Conservation (phyloP, 495 filamentous ascomycete genomes). For the Penicillium ucsense region DNA sequence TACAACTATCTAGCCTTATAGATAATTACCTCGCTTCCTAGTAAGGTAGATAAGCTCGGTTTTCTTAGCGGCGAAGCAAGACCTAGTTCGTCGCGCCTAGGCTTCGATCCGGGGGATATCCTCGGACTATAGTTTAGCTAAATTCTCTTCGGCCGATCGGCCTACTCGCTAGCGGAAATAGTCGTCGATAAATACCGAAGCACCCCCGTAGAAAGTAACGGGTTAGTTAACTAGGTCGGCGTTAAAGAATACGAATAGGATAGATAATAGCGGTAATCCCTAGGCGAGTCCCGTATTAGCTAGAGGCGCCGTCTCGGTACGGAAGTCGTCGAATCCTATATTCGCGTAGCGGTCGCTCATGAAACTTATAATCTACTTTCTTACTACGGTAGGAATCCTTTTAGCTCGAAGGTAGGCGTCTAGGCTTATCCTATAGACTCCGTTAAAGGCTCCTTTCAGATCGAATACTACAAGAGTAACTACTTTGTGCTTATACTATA, state of each 20-base stretch:
- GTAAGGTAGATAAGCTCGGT: constrained; percentile 19
- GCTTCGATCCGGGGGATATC: constrained; percentile 10
- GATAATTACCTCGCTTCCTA: constrained; percentile 3
- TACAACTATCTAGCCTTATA: not conserved
- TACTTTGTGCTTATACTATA: constrained; percentile 11
- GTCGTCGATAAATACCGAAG: constrained; percentile 17
- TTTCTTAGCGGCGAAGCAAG: constrained; percentile 14
- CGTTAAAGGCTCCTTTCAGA: constrained; percentile 23
- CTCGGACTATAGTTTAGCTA: constrained; percentile 4
- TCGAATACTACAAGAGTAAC: constrained; percentile 17
- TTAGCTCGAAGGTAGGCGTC: constrained; percentile 8
- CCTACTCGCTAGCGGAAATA: constrained; percentile 14
- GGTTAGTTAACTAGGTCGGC: constrained; percentile 15
- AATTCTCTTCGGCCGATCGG: constrained; percentile 10
- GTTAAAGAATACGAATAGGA: constrained; percentile 23
- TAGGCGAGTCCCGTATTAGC: constrained; percentile 8
- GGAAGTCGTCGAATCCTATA: constrained; percentile 19
- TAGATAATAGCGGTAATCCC: constrained; percentile 17
- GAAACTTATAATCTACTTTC: constrained; percentile 18
- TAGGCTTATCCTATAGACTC: constrained; percentile 17
- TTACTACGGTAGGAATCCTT: constrained; percentile 8
- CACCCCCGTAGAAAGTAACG: constrained; percentile 9
- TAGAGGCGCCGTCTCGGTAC: not conserved
- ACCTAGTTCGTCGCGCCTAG: constrained; percentile 9
- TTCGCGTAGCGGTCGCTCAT: constrained; percentile 12